Evolutionary conservation across 768 basidiomycete species (phyloP).

Genomic region (Boletus edulis): DNA sequence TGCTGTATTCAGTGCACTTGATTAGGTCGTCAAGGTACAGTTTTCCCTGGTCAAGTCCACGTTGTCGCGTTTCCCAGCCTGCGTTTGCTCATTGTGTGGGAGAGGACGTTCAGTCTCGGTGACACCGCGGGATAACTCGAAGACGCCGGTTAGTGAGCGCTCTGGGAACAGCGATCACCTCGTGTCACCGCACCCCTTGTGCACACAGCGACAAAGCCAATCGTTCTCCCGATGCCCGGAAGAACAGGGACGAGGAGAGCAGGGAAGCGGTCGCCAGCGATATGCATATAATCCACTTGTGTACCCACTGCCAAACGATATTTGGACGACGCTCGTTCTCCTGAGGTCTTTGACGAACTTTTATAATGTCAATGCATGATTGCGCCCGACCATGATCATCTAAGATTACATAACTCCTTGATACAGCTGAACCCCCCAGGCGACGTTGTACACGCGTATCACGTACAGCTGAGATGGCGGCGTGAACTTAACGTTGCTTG

Average conservation of each 20-base stretch:
- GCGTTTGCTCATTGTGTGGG: background rate
- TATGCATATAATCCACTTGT: background rate
- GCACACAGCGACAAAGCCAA: background rate
- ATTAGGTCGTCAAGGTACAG: slow-evolving; percentile 3
- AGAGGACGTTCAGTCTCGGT: background rate
- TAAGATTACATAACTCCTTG: background rate
- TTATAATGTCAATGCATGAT: background rate
- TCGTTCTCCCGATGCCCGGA: background rate
- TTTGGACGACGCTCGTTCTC: no score
- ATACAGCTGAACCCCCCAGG: background rate
- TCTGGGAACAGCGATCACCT: background rate
- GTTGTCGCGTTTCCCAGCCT: background rate
- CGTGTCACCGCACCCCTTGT: background rate
- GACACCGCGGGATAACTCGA: background rate
- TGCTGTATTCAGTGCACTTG: background rate
- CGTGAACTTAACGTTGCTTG: no score
- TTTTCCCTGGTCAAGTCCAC: background rate
- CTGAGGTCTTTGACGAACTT: background rate
- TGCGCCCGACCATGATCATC: background rate
- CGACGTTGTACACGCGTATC: no score
- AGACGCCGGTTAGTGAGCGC: background rate
- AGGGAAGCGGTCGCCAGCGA: background rate
- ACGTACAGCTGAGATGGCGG: no score
- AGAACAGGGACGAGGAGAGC: background rate
- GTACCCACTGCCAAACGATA: no score